Conservation (phyloP, 352 stramenopile genomes). For the Phytopythium cucurbitacearum region DNA sequence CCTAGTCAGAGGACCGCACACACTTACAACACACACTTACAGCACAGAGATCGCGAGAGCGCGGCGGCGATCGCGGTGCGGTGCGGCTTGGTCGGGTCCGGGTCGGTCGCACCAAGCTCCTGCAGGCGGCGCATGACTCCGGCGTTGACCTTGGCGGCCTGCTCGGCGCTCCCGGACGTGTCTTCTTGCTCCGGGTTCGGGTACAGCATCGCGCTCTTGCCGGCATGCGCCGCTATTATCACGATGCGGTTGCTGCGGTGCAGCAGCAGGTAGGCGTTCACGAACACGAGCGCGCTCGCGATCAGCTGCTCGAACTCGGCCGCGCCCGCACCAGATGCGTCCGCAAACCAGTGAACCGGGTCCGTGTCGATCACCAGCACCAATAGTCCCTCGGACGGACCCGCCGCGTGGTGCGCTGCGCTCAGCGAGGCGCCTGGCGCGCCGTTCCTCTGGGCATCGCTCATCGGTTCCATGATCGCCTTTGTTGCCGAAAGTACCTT, state of each 20-base stretch:
- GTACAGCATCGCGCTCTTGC: slow-evolving; percentile 69
- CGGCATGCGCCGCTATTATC: slow-evolving; percentile 75
- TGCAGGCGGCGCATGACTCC: slow-evolving; percentile 67
- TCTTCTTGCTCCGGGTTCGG: slow-evolving; percentile 61
- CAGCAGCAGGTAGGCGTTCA: slow-evolving; percentile 84
- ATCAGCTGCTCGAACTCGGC: slow-evolving; percentile 63
- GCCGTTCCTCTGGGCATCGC: slow-evolving; percentile 4
- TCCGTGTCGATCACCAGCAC: slow-evolving; percentile 83
- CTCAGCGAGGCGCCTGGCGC: neutral
- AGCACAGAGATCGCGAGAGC: slow-evolving; percentile 77
- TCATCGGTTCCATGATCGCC: neutral
- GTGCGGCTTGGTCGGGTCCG: slow-evolving; percentile 54
- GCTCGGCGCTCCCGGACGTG: slow-evolving; percentile 61
- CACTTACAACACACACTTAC: slow-evolving; percentile 53
- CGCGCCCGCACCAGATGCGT: slow-evolving; percentile 19
- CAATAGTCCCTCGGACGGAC: slow-evolving; percentile 47
- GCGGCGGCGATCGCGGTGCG: slow-evolving; percentile 69
- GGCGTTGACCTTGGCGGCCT: slow-evolving; percentile 68
- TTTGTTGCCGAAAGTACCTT: too few relatives aligned
- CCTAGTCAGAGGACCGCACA: slow-evolving; percentile 3
- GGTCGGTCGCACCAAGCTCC: slow-evolving; percentile 38
- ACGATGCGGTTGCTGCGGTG: slow-evolving; percentile 85
- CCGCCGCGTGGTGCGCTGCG: slow-evolving; percentile 6
- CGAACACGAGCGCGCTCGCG: slow-evolving; percentile 75
- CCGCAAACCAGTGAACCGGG: slow-evolving; percentile 61